Base-by-base conservation (phyloP, 768 basidiomycete species). In the Rubroboletus pulcherrimus region DNA sequence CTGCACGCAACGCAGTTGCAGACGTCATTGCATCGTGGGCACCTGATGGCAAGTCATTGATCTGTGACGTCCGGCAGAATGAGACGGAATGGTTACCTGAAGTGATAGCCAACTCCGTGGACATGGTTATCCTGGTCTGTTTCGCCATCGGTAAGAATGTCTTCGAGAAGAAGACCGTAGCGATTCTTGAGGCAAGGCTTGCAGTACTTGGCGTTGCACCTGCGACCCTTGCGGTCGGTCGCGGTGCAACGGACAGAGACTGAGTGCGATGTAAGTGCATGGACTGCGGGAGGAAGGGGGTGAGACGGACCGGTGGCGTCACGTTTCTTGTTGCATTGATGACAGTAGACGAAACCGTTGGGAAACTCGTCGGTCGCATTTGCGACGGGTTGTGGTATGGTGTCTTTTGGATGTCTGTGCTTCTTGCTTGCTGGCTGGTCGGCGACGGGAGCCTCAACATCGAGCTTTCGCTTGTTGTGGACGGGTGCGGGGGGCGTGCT, bases 1-100 rank as follows among this genome's bases (percentile, higher is more conserved):
- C 83, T 78, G 70, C 89, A 91, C 5, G 66, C 68, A 40, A 78
- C 74, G 58, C 89, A 91, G 66, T 84, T 88, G 70, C 89, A 91
- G 10, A 76, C 71, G 60, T 79, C 82, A 49, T 78, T 73, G 56
- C 89, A 91, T 61, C 77, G 80, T 5, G 87, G 87, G 59, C 89
- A 91, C 66, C 88, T 91, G 58, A 29, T 42, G 49, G 45, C 49
- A 48, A 55, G 61, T 53, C 21, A 55, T 53, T 44, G 60, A 61
- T 60, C 55, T 51, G 38, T 50, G 46, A 39, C 52, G 51, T 56
- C 42, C 35, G 35, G 43, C 29, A 52, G 50, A 31, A 53, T 31
- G 37, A 52, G 19, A 49, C 17, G 64, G 40, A 39, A 46, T 48
- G 69, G 46, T 63, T 40, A 86, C 86, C 78, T 78, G 75, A 83